Evolutionary conservation across 2,329 filamentous ascomycete genomes (phyloP).

Genomic region (Cadophora gregata): DNA sequence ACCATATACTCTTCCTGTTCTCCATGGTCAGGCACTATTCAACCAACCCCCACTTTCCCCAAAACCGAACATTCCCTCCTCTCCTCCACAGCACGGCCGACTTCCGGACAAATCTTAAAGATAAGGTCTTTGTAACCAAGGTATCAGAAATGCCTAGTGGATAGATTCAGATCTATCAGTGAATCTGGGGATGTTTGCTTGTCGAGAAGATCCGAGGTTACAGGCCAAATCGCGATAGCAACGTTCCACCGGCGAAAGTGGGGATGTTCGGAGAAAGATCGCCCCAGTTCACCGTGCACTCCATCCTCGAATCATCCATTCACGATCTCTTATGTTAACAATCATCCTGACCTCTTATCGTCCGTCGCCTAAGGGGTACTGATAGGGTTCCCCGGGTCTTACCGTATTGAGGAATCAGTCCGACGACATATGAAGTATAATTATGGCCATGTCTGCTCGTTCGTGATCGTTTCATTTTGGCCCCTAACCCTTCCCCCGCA

Average conservation of each 20-base stretch:
- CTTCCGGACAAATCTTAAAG: not conserved
- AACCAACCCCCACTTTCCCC: slow-evolving; percentile 10
- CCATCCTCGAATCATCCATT: slow-evolving; percentile 9
- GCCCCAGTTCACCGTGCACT: not conserved
- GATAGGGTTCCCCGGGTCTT: slow-evolving; percentile 12
- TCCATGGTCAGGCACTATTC: not conserved
- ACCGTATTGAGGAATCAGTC: not conserved
- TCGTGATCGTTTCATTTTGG: not conserved
- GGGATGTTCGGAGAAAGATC: not conserved
- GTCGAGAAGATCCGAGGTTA: not conserved
- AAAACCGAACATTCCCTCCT: not conserved
- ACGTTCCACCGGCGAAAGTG: slow-evolving; percentile 17
- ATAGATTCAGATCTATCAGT: not conserved
- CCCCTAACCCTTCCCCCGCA: not conserved
- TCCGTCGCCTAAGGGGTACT: not conserved
- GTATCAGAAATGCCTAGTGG: not conserved
- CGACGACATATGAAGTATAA: slow-evolving; percentile 13
- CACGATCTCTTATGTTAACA: slow-evolving; percentile 1
- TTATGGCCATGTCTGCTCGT: not conserved
- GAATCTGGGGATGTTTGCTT: not conserved
- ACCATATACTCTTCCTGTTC: too few relatives aligned
- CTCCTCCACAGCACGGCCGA: slow-evolving; percentile 1
- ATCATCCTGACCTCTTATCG: slow-evolving; percentile 5
- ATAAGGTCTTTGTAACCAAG: slow-evolving; percentile 3
- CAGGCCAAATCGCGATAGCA: not conserved